phyloP scores from a whole-genome alignment of 331 rosid genomes.

The Malus hybrid region DNA sequence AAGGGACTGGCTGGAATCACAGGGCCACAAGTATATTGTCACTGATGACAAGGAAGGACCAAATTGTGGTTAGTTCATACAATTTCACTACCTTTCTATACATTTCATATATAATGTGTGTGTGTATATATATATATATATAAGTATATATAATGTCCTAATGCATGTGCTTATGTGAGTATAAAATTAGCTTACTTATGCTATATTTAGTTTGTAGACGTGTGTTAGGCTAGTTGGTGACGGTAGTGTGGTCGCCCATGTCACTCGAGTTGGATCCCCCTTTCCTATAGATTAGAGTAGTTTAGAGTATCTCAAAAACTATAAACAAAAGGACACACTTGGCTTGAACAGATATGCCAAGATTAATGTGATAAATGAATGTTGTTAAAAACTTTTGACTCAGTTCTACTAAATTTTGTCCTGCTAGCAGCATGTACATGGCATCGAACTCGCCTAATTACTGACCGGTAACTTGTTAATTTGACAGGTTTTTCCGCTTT shows the following conservation, averaged over 20 bases:
- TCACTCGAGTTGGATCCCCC: background rate
- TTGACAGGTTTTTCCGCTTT: background rate
- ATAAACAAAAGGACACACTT: too few species aligned
- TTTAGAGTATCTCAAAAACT: background rate
- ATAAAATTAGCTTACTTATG: too few species aligned
- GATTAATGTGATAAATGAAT: background rate
- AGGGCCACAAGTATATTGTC: slow-evolving; percentile 80
- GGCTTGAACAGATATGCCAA: background rate
- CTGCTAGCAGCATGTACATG: background rate
- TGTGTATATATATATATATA: too few species aligned
- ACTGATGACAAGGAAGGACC: slow-evolving; percentile 96
- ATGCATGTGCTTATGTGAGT: slow-evolving; percentile 61
- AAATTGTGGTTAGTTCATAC: slow-evolving; percentile 52
- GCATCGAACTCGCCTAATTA: background rate
- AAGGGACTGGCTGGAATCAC: slow-evolving; percentile 87
- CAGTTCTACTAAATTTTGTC: background rate
- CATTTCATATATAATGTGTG: background rate
- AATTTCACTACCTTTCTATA: background rate
- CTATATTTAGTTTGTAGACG: background rate
- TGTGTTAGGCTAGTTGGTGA: background rate
- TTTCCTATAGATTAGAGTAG: background rate
- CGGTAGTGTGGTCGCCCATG: background rate
- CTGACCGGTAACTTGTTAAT: background rate
- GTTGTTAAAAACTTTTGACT: background rate
- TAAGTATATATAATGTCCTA: background rate